Conservation (phyloP, 331 rosid genomes). For the Malus hybrid region DNA sequence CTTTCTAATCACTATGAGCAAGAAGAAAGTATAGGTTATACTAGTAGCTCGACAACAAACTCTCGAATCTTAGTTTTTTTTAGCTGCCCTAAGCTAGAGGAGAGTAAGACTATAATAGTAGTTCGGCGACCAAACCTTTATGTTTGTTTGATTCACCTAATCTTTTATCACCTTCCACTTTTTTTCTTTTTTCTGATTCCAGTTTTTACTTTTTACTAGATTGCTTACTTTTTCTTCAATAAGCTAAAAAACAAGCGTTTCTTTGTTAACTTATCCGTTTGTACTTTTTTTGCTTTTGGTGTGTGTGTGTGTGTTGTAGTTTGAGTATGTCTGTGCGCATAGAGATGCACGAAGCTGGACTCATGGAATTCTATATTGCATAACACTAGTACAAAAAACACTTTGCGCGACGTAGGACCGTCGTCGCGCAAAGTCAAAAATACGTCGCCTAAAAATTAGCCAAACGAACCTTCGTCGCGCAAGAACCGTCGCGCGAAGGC, state of each 20-base stretch:
- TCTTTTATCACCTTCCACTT: not conserved
- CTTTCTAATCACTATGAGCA: not conserved
- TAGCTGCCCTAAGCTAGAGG: not conserved
- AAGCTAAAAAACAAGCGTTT: too few species aligned
- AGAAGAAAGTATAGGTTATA: too few species aligned
- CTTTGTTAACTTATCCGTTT: too few species aligned
- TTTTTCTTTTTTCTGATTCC: not conserved
- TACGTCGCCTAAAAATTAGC: too few species aligned
- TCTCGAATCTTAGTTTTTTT: not conserved
- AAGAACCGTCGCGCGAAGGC: too few species aligned
- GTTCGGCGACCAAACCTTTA: not conserved
- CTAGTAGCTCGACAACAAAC: not conserved
- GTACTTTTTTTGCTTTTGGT: too few species aligned
- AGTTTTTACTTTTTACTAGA: not conserved
- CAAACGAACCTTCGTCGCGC: too few species aligned
- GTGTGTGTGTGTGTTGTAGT: not conserved
- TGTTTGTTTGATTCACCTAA: not conserved
- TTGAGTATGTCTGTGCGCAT: not conserved
- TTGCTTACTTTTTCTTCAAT: not conserved
- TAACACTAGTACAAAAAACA: too few species aligned
- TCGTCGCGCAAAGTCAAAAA: too few species aligned
- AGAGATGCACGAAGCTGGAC: not conserved
- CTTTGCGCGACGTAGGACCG: too few species aligned
- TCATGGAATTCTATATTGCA: not conserved
- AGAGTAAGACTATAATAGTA: not conserved